These are phyloP conservation scores for Cladophialophora carrionii DNA, from an alignment of 2,329 filamentous ascomycete species.

Conservation along the genomic window DNA sequence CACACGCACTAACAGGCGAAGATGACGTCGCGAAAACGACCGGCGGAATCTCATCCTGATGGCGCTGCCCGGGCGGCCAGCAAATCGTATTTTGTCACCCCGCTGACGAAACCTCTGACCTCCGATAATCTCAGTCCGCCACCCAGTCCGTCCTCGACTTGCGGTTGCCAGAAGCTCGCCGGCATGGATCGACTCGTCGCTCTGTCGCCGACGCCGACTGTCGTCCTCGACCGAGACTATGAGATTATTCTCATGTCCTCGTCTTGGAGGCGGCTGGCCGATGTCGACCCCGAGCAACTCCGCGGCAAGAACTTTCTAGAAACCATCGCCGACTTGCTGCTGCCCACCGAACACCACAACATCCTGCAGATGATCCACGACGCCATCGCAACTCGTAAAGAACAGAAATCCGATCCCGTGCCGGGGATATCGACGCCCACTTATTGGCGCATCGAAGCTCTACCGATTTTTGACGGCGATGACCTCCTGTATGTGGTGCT, in stretches of 20 bases:
- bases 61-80: constrained; percentile 16
- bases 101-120: constrained; percentile 19
- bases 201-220: constrained; percentile 45
- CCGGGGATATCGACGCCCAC: constrained; percentile 33
- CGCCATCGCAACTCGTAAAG: constrained; percentile 44
- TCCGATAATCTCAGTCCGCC: constrained; percentile 29
- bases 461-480: constrained; percentile 50
- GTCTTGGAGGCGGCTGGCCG: constrained; percentile 47
- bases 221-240: constrained; percentile 46
- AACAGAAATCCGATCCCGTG: constrained; percentile 45
- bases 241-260: constrained; percentile 51
- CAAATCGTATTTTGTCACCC: constrained; percentile 25
- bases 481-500: constrained; percentile 49
- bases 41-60: constrained; percentile 24
- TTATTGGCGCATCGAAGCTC: constrained; percentile 46
- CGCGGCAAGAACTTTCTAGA: constrained; percentile 48
- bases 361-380: constrained; percentile 46
- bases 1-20: constrained; percentile 19
- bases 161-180: constrained; percentile 14
- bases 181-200: constrained; percentile 39
- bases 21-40: constrained; percentile 32
- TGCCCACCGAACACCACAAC: constrained; percentile 44
- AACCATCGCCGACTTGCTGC: constrained; percentile 43
- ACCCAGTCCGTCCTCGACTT: constrained; percentile 21
- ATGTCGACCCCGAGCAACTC: constrained; percentile 43